These are phyloP conservation scores for Cicer bijugum DNA, from an alignment of 306 rosid genomes.

Conservation along the genomic window DNA sequence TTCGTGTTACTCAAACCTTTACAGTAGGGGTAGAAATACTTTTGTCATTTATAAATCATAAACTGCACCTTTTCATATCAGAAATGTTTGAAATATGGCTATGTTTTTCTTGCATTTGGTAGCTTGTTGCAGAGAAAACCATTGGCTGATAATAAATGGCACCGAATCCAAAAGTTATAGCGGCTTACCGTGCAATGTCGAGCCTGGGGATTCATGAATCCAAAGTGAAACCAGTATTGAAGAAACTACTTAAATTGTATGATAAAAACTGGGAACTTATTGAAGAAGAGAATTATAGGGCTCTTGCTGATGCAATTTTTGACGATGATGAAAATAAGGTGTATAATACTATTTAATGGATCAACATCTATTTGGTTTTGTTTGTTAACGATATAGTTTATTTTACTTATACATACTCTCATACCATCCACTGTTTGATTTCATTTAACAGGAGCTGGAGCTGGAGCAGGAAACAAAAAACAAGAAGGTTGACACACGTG, in stretches of 20 bases:
- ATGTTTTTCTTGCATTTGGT: constrained; percentile 38
- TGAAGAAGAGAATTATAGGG: constrained; percentile 90
- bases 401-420: constrained; percentile 24
- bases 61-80: constrained; percentile 12
- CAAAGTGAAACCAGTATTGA: constrained; percentile 76
- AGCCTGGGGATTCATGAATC: constrained; percentile 67
- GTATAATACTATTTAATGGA: background rate
- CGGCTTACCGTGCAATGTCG: constrained; percentile 78
- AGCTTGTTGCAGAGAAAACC: constrained; percentile 33
- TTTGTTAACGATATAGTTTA: constrained; percentile 4
- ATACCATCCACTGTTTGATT: constrained; percentile 33
- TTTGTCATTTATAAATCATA: constrained; percentile 4
- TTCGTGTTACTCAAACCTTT: background rate
- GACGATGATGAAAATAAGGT: constrained; percentile 78
- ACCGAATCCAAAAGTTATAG: constrained; percentile 62
- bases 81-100: constrained; percentile 29
- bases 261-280: constrained; percentile 87
- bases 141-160: constrained; percentile 62
- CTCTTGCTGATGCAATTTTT: constrained; percentile 83
- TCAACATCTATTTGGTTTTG: constrained; percentile 16
- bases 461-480: constrained; percentile 45
- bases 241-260: constrained; percentile 71
- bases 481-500: constrained; percentile 44
- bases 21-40: background rate
- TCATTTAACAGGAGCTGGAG: constrained; percentile 49